Conservation (phyloP, 1,284 basidiomycete genomes). For the Porodaedalea pini region DNA sequence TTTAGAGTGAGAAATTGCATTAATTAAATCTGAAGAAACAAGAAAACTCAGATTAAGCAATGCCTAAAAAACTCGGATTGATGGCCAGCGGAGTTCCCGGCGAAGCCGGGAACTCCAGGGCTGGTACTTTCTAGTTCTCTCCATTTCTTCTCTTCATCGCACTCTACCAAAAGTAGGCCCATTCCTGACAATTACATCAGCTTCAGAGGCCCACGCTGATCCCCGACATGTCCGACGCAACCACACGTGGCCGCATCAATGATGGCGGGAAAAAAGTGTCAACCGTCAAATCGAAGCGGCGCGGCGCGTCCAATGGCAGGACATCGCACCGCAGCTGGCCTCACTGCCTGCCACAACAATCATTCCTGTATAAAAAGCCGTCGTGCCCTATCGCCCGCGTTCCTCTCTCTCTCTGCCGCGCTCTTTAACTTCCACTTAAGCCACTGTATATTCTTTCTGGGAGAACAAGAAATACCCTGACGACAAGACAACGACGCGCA, state of each 20-base stretch:
- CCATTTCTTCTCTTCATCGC: too few relatives aligned
- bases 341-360: background rate
- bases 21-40: too few relatives aligned
- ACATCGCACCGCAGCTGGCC: background rate
- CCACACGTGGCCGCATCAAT: conserved; percentile 2
- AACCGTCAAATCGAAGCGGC: background rate
- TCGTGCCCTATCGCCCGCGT: background rate
- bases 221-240: background rate
- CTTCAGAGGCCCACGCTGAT: too few relatives aligned
- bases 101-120: too few relatives aligned
- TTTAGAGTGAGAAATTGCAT: too few relatives aligned
- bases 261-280: background rate
- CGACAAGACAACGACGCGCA: background rate
- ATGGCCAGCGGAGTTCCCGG: too few relatives aligned
- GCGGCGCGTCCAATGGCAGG: background rate
- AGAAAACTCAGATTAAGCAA: too few relatives aligned
- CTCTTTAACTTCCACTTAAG: background rate
- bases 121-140: too few relatives aligned
- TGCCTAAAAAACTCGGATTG: too few relatives aligned
- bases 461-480: background rate
- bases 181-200: too few relatives aligned
- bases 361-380: background rate
- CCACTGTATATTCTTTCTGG: background rate
- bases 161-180: too few relatives aligned
- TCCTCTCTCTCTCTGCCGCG: too few relatives aligned